Conservation (phyloP, 2,329 filamentous ascomycete species). For the Conoideocrella luteorostrata region DNA sequence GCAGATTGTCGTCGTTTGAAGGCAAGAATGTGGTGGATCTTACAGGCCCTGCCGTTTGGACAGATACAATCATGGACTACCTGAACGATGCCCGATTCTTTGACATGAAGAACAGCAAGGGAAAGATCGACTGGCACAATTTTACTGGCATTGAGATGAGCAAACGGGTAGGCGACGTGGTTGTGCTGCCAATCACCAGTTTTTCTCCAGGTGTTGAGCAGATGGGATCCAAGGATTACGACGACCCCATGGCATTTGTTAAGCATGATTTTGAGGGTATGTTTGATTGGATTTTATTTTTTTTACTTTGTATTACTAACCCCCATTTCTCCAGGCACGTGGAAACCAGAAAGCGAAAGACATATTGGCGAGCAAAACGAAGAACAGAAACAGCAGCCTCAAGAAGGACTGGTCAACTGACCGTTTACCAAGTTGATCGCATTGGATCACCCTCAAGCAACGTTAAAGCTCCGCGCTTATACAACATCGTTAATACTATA, state of each 20-base stretch:
- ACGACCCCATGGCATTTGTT: slow-evolving; percentile 95
- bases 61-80: slow-evolving; percentile 83
- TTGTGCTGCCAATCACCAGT: slow-evolving; percentile 90
- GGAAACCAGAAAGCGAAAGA: slow-evolving; percentile 67
- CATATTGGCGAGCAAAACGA: slow-evolving; percentile 53
- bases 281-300: slow-evolving; percentile 16
- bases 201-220: slow-evolving; percentile 93
- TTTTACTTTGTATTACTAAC: slow-evolving; percentile 7
- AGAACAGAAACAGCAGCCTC: slow-evolving; percentile 2
- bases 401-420: neutral
- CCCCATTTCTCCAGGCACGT: slow-evolving; percentile 50
- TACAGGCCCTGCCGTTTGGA: slow-evolving; percentile 92
- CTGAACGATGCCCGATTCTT: slow-evolving; percentile 91
- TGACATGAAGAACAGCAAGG: slow-evolving; percentile 63
- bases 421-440: too few relatives aligned
- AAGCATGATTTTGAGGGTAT: slow-evolving; percentile 93
- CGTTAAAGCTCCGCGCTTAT: too few relatives aligned
- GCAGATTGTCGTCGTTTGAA: slow-evolving; percentile 51
- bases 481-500: too few relatives aligned
- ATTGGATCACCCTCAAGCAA: too few relatives aligned
- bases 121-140: slow-evolving; percentile 75
- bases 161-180: slow-evolving; percentile 87
- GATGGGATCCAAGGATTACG: slow-evolving; percentile 82
- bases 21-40: slow-evolving; percentile 84
- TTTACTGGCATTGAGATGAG: slow-evolving; percentile 81